These are phyloP conservation scores for Yamadazyma kanchanaburiensis DNA, from an alignment of 1,139 yeast species.

Conservation along the genomic window DNA sequence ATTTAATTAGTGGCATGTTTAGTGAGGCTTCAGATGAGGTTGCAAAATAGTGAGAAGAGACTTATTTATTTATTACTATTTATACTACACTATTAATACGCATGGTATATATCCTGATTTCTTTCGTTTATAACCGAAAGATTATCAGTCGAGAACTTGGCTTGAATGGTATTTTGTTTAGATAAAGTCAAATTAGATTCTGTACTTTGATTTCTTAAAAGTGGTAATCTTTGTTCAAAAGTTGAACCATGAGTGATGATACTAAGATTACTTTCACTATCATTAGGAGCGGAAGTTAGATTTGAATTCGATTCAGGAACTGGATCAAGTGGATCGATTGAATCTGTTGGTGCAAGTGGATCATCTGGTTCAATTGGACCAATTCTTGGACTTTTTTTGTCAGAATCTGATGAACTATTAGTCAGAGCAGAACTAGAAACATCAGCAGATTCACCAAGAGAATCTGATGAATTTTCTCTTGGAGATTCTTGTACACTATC, in stretches of 20 bases:
- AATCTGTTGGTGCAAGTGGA: too few species aligned
- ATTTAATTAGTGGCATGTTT: too few species aligned
- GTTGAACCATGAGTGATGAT: constrained; percentile 19
- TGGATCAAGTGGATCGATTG: too few species aligned
- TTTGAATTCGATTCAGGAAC: too few species aligned
- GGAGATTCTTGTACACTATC: not conserved
- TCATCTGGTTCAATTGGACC: too few species aligned
- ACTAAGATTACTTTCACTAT: too few species aligned
- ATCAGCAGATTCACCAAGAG: constrained; percentile 7
- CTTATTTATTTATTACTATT: not conserved
- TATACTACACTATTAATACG: constrained; percentile 16
- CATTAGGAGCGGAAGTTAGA: too few species aligned
- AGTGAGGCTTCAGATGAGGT: not conserved
- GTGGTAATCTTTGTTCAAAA: constrained; percentile 31
- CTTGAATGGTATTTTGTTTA: constrained; percentile 7
- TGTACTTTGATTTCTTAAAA: constrained; percentile 25
- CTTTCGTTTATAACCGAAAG: constrained; percentile 15
- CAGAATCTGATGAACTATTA: too few species aligned
- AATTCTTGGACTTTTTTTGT: too few species aligned
- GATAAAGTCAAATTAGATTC: constrained; percentile 17
- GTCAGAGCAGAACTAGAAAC: constrained; percentile 11
- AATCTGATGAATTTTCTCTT: constrained; percentile 1
- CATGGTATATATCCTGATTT: constrained; percentile 18
- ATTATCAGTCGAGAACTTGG: constrained; percentile 16
- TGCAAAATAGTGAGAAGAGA: not conserved